phyloP scores from a whole-genome alignment of 495 filamentous ascomycete species.

The Articulospora tetracladia region DNA sequence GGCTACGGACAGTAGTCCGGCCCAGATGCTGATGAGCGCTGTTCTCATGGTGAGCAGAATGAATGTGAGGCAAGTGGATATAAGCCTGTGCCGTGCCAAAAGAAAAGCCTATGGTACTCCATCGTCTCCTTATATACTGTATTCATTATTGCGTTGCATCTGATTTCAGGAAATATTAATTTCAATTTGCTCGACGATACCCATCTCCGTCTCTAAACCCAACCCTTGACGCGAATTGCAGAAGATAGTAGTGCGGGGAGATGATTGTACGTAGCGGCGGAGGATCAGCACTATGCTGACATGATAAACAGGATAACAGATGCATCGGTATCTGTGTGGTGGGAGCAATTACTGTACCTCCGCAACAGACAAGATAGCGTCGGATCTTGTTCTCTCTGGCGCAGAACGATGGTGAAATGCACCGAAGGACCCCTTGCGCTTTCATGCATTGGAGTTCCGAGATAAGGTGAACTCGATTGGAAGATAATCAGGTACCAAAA shows the following conservation, averaged over 20 bases:
- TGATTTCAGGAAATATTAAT: too few species aligned
- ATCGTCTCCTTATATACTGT: too few species aligned
- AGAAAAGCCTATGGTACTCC: too few species aligned
- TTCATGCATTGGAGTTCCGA: not conserved
- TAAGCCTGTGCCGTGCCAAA: too few species aligned
- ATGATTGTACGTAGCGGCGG: too few species aligned
- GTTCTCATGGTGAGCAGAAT: not conserved
- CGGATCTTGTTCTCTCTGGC: not conserved
- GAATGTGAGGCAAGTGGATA: not conserved
- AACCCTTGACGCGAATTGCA: too few species aligned
- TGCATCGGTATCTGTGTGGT: not conserved
- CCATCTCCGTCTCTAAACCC: too few species aligned
- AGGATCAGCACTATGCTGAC: not conserved
- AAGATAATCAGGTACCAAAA: too few species aligned
- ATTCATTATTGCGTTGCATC: too few species aligned
- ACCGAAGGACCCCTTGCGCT: not conserved
- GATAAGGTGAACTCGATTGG: too few species aligned
- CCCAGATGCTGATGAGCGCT: not conserved
- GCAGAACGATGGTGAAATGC: not conserved
- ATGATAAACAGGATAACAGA: not conserved
- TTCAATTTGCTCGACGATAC: too few species aligned
- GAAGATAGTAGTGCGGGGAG: too few species aligned
- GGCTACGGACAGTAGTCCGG: not conserved
- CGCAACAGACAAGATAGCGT: not conserved
- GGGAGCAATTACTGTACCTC: not conserved